Evolutionary conservation across 2,329 filamentous ascomycete genomes (phyloP).

Genomic region (Monilinia polystroma): DNA sequence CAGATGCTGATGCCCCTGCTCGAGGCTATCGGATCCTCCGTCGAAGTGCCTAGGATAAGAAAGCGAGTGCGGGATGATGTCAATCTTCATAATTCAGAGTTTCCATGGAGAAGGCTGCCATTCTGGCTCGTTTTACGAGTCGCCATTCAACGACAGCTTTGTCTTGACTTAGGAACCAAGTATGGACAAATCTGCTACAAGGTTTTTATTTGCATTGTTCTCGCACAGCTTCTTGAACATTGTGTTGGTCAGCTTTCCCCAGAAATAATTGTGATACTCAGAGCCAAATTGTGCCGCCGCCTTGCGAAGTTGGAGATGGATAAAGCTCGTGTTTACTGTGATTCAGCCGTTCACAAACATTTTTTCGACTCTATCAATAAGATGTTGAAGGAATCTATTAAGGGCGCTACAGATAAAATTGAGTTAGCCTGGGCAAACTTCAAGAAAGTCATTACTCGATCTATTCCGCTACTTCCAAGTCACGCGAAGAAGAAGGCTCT

Average conservation of each 20-base stretch:
- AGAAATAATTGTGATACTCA: constrained; percentile 45
- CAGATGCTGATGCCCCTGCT: constrained; percentile 61
- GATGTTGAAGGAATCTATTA: constrained; percentile 37
- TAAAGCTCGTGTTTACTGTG: constrained; percentile 33
- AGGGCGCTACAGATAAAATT: not conserved
- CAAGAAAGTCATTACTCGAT: constrained; percentile 43
- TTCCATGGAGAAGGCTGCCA: constrained; percentile 62
- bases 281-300: constrained; percentile 55
- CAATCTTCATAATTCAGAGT: constrained; percentile 45
- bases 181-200: constrained; percentile 52
- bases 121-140: constrained; percentile 64
- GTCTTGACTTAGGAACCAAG: constrained; percentile 44
- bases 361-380: constrained; percentile 35
- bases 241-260: constrained; percentile 30
- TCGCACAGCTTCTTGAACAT: constrained; percentile 49
- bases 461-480: constrained; percentile 45
- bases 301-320: constrained; percentile 57
- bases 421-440: constrained; percentile 43
- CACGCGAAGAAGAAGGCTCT: constrained; percentile 41
- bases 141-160: constrained; percentile 52
- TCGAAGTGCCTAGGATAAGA: constrained; percentile 43
- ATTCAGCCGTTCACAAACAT: constrained; percentile 25
- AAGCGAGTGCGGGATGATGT: constrained; percentile 65
- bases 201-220: constrained; percentile 49
- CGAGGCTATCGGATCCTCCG: constrained; percentile 50